These are phyloP conservation scores for Raffaelea albimanens DNA, from an alignment of 2,329 filamentous ascomycete species.

Conservation along the genomic window DNA sequence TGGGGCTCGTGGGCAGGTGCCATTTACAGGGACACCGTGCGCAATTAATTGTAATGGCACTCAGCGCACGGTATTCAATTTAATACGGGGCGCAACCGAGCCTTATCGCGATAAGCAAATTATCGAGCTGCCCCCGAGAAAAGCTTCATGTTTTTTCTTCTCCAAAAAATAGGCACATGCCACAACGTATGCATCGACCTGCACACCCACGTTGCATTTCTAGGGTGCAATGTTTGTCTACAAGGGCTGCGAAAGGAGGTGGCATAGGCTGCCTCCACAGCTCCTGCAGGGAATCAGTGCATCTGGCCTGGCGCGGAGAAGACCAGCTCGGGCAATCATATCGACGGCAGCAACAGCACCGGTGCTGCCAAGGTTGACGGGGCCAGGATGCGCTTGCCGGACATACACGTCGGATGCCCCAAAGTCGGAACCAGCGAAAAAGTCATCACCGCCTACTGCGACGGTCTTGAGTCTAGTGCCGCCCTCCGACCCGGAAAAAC, in stretches of 20 bases:
- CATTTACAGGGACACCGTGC: not conserved
- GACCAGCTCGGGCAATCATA: not conserved
- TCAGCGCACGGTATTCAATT: not conserved
- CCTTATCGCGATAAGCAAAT: conserved; percentile 9
- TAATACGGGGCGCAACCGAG: not conserved
- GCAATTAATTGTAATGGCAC: not conserved
- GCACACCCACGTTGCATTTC: too few species aligned
- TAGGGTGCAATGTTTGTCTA: conserved; percentile 26
- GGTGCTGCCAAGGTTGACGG: too few species aligned
- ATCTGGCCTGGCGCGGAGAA: not conserved
- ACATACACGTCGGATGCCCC: too few species aligned
- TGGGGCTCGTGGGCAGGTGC: not conserved
- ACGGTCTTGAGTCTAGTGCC: too few species aligned
- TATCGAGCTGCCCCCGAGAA: too few species aligned
- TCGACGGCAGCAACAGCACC: too few species aligned
- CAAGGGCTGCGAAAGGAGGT: conserved; percentile 23
- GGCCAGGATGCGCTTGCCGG: too few species aligned
- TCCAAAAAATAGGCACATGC: not conserved
- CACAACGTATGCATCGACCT: not conserved
- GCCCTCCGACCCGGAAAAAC: not conserved
- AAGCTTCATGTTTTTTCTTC: not conserved
- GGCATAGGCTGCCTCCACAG: not conserved
- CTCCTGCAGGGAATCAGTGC: not conserved
- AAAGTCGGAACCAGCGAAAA: too few species aligned
- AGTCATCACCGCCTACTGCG: too few species aligned